phyloP scores from a whole-genome alignment of 31 red algal genomes.

The Porphyra umbilicalis region DNA sequence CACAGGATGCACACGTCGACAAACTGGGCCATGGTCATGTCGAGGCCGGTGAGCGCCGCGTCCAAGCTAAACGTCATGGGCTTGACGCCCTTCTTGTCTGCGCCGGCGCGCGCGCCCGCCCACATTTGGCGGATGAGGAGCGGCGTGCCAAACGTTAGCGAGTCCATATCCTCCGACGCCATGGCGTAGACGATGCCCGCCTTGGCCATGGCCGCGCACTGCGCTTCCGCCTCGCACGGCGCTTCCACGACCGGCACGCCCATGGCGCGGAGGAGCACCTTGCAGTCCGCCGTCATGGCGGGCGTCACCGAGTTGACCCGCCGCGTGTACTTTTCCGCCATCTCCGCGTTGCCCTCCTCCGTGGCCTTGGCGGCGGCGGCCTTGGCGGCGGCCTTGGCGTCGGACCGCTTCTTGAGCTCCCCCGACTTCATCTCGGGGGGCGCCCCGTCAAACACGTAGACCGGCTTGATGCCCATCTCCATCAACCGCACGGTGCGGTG shows the following conservation, averaged over 20 bases:
- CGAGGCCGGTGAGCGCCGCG: slow-evolving; percentile 42
- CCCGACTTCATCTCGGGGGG: slow-evolving; percentile 79
- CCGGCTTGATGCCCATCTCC: slow-evolving; percentile 82
- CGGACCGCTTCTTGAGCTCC: slow-evolving; percentile 72
- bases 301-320: slow-evolving; percentile 80
- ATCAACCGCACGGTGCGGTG: slow-evolving; percentile 84
- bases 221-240: slow-evolving; percentile 93
- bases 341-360: slow-evolving; percentile 78
- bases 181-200: slow-evolving; percentile 71
- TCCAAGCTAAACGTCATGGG: slow-evolving; percentile 71
- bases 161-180: slow-evolving; percentile 96
- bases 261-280: slow-evolving; percentile 62
- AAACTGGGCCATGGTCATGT: slow-evolving; percentile 78
- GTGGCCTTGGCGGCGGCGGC: slow-evolving; percentile 66
- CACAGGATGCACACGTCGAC: slow-evolving; percentile 95
- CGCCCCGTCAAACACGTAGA: slow-evolving; percentile 94
- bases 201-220: slow-evolving; percentile 83
- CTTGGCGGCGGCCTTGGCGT: slow-evolving; percentile 52
- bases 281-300: slow-evolving; percentile 57
- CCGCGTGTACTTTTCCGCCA: slow-evolving; percentile 68
- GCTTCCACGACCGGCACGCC: slow-evolving; percentile 88
- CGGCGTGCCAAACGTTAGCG: slow-evolving; percentile 83
- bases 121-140: slow-evolving; percentile 77
- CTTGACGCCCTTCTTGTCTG: slow-evolving; percentile 62
- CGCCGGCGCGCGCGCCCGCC: slow-evolving; percentile 35